Percentiles rank a stretch among this genome's conserved stretches.
These are phyloP conservation scores for Talaromyces sp. DNA, from an alignment of 2,329 filamentous ascomycete species.

Conservation along the genomic window DNA sequence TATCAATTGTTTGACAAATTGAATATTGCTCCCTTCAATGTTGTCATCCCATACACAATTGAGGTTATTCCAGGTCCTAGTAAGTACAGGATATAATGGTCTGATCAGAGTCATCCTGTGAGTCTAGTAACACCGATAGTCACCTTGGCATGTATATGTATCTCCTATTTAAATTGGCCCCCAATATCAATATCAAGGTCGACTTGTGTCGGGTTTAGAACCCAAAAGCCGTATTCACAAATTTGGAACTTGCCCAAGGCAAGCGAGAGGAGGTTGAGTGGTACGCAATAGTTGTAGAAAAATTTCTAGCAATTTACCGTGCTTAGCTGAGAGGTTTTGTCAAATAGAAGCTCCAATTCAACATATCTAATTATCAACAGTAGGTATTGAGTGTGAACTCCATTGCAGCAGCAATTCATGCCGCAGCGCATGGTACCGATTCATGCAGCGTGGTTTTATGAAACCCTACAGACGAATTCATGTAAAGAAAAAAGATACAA, in stretches of 20 bases:
- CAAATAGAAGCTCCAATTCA: slow-evolving; percentile 15
- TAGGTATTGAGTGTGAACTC: slow-evolving; percentile 27
- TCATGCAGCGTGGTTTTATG: slow-evolving; percentile 35
- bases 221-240: slow-evolving; percentile 11
- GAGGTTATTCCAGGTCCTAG: neutral
- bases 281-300: slow-evolving; percentile 32
- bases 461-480: slow-evolving; percentile 11
- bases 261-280: slow-evolving; percentile 4
- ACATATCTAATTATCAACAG: slow-evolving; percentile 34
- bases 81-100: neutral
- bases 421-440: slow-evolving; percentile 18
- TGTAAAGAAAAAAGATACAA: neutral
- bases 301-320: slow-evolving; percentile 10
- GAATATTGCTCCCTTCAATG: neutral
- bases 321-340: slow-evolving; percentile 17
- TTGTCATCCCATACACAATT: neutral
- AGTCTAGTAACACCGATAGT: neutral
- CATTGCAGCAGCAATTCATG: slow-evolving; percentile 22
- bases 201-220: slow-evolving; percentile 5
- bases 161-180: neutral
- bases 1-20: no score
- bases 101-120: neutral
- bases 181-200: neutral
- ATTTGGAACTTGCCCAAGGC: slow-evolving; percentile 11
- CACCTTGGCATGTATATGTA: neutral